Percentiles rank a stretch among this genome's conserved stretches.
phyloP scores from a whole-genome alignment of 768 basidiomycete genomes.

The Fistulinella prunicolor region DNA sequence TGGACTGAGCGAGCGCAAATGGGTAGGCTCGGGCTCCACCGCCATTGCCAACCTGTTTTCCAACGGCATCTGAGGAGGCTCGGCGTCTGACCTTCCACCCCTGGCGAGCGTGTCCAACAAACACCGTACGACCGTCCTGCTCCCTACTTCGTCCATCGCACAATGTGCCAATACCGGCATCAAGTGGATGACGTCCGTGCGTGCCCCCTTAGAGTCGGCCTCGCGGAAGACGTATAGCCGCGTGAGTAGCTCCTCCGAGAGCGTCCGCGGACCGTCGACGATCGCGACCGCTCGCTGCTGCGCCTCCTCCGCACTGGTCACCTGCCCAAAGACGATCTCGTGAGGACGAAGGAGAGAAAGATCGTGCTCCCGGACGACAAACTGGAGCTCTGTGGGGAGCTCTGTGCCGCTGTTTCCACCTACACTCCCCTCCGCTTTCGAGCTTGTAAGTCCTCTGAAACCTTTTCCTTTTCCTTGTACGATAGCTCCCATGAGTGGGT shows the following conservation, averaged over 20 bases:
- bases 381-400: no score
- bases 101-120: conserved; percentile 43
- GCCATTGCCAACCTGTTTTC: conserved; percentile 42
- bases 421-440: no score
- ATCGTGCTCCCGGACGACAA: conserved; percentile 39
- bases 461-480: no score
- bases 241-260: conserved; percentile 41
- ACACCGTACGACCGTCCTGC: conserved; percentile 39
- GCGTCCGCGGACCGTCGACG: conserved; percentile 33
- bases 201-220: conserved; percentile 28
- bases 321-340: no score
- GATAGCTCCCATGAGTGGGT: conserved; percentile 46
- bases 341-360: no score
- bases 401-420: no score
- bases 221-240: no score
- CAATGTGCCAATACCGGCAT: conserved; percentile 45
- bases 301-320: conserved; percentile 37
- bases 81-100: background rate
- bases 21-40: conserved; percentile 36
- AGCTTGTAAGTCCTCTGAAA: no score
- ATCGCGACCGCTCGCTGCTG: conserved; percentile 26
- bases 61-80: conserved; percentile 24
- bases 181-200: conserved; percentile 42
- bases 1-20: conserved; percentile 26
- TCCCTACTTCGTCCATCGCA: conserved; percentile 49